Conservation (phyloP, 495 filamentous ascomycete genomes). For the Chaetomium fimeti region DNA sequence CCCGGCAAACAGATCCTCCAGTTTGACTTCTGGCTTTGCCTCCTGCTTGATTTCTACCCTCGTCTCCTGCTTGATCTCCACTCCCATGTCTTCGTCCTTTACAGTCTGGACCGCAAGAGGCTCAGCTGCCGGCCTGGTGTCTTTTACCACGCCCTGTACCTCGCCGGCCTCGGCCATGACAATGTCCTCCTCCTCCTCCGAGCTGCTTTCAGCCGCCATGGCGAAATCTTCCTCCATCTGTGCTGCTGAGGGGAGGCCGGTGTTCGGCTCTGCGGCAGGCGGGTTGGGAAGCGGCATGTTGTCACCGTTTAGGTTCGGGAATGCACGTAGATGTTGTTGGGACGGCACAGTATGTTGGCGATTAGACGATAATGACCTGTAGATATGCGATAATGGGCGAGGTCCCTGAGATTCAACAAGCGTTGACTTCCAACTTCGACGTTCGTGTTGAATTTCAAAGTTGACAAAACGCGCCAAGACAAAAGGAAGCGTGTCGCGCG, state of each 20-base stretch:
- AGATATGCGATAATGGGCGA: too few relatives aligned
- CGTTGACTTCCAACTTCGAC: not conserved
- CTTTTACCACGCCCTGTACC: not conserved
- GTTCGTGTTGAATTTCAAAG: constrained; percentile 6
- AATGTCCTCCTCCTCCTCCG: constrained; percentile 21
- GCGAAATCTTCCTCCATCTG: constrained; percentile 23
- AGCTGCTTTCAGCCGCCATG: not conserved
- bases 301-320: not conserved
- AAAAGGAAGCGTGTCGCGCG: constrained; percentile 10
- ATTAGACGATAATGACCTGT: not conserved
- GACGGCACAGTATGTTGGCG: not conserved
- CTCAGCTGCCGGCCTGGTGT: not conserved
- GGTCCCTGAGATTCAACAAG: too few relatives aligned
- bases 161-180: constrained; percentile 25
- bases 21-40: constrained; percentile 54
- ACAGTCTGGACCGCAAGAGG: not conserved
- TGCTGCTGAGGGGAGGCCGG: not conserved
- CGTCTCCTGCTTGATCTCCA: constrained; percentile 17
- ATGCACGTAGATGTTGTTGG: not conserved
- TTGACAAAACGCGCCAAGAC: constrained; percentile 19
- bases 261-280: constrained; percentile 2
- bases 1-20: constrained; percentile 80
- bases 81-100: constrained; percentile 6
- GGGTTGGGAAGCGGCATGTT: constrained; percentile 14
- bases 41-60: constrained; percentile 25